Conservation (phyloP, 768 basidiomycete species). For the Pleurotus sapidus region DNA sequence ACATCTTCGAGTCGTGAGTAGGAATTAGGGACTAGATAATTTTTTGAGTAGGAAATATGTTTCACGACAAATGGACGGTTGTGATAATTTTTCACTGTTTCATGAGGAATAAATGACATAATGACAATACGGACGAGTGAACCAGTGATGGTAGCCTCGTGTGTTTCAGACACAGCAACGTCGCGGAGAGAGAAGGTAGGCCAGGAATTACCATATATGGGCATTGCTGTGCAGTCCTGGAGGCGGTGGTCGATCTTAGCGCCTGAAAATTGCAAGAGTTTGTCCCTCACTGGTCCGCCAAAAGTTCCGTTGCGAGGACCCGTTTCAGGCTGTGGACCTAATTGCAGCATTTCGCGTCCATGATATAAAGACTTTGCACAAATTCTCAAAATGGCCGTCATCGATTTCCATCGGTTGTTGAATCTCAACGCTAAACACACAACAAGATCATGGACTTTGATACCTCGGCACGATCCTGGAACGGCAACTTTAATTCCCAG, state of each 20-base stretch:
- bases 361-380: background rate
- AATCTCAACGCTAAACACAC: slow-evolving; percentile 9
- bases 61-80: background rate
- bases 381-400: background rate
- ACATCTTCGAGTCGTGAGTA: slow-evolving; percentile 47
- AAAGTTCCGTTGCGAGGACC: slow-evolving; percentile 4
- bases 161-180: slow-evolving; percentile 6
- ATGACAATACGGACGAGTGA: background rate
- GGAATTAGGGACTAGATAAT: background rate
- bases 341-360: background rate
- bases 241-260: background rate
- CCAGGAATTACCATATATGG: background rate
- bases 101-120: slow-evolving; percentile 1
- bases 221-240: background rate
- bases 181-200: slow-evolving; percentile 1
- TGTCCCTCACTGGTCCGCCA: slow-evolving; percentile 3
- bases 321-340: background rate
- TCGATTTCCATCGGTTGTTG: background rate
- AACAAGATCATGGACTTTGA: background rate
- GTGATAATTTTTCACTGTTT: slow-evolving; percentile 5
- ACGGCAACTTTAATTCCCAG: slow-evolving; percentile 1
- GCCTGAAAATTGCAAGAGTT: background rate
- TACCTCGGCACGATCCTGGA: slow-evolving; percentile 7
- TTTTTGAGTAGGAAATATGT: slow-evolving; percentile 13
- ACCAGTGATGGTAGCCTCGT: background rate